Conservation (phyloP, 208 protist species). For the Leishmania tarentolae region DNA sequence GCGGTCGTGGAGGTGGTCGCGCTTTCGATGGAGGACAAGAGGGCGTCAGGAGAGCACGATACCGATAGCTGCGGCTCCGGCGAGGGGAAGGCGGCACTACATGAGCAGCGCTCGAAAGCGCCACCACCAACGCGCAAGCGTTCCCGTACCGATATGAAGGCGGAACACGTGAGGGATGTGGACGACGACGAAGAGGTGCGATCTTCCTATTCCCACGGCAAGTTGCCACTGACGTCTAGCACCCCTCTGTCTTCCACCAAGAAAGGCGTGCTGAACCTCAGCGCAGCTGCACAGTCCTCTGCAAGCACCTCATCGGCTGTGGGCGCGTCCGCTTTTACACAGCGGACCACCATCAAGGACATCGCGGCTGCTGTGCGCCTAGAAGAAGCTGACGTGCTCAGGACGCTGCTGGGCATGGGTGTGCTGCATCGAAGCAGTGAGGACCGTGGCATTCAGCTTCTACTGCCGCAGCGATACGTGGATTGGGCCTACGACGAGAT, state of each 20-base stretch:
- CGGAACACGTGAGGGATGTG: background rate
- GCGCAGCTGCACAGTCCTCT: conserved; percentile 2
- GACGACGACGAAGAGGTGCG: background rate
- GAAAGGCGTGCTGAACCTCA: background rate
- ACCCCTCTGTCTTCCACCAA: background rate
- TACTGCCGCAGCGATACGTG: conserved; percentile 68
- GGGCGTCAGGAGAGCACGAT: background rate
- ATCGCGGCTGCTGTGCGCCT: conserved; percentile 66
- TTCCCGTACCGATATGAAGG: background rate
- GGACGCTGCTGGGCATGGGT: conserved; percentile 72
- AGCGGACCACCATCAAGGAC: conserved; percentile 38
- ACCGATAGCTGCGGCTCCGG: background rate
- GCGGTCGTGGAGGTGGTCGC: background rate
- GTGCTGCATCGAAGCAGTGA: conserved; percentile 78
- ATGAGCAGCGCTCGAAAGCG: background rate
- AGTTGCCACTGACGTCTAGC: background rate
- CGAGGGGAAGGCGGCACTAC: background rate
- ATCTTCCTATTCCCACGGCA: background rate
- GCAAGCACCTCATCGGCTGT: background rate
- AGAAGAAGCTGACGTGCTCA: conserved; percentile 81
- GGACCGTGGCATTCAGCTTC: conserved; percentile 54
- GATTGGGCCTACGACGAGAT: conserved; percentile 35
- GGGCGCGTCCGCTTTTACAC: background rate
- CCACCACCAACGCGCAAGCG: conserved; percentile 6
- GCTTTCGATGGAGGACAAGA: background rate